Evolutionary conservation across 1,284 basidiomycete genomes (phyloP).

Genomic region (Boletellus deceptivus): DNA sequence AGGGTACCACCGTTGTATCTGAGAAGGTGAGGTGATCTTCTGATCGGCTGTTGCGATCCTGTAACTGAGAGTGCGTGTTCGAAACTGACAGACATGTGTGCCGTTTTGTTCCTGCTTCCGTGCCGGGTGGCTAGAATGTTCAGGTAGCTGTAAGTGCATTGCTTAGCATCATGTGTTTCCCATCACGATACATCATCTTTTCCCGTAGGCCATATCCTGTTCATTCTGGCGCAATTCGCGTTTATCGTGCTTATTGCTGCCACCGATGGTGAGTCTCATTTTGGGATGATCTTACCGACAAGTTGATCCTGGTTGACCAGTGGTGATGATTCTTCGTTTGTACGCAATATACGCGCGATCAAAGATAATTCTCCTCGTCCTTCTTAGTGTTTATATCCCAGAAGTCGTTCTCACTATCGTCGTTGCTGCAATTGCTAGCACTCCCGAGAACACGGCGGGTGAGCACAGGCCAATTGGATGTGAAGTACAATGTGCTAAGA

Average conservation of each 20-base stretch:
- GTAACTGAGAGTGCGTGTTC: too few species aligned
- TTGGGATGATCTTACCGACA: neutral
- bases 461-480: neutral
- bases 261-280: neutral
- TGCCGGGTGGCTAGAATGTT: neutral
- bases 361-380: neutral
- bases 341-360: neutral
- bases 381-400: neutral
- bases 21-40: neutral
- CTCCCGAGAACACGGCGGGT: neutral
- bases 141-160: neutral
- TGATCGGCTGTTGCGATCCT: too few species aligned
- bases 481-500: neutral
- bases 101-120: neutral
- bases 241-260: slow-evolving; percentile 1
- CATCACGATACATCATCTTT: neutral
- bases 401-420: neutral
- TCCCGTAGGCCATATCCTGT: neutral
- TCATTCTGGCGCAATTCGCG: neutral
- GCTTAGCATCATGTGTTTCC: neutral
- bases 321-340: slow-evolving; percentile 2
- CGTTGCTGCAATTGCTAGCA: neutral
- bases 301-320: neutral
- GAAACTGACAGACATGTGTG: neutral
- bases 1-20: neutral